Conservation (phyloP, 129 eudicot species). For the Sambucus nigra region DNA sequence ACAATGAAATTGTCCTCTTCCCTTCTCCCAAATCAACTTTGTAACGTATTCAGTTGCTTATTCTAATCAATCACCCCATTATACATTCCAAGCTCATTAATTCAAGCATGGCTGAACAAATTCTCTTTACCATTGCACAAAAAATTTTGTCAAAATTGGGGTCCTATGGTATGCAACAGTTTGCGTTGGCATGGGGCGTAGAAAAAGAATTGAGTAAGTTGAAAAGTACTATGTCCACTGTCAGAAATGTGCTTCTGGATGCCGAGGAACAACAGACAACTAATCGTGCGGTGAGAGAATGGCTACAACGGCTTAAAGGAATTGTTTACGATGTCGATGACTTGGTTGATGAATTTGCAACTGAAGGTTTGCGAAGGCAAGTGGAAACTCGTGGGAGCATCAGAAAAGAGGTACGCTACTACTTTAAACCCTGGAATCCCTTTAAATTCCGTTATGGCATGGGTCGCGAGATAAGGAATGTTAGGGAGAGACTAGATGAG, state of each 20-base stretch:
- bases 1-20: too few species aligned
- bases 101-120: background rate
- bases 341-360: conserved; percentile 3
- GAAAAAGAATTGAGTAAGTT: background rate
- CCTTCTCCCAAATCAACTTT: too few species aligned
- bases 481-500: background rate
- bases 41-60: too few species aligned
- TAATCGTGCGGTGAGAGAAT: background rate
- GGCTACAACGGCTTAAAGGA: conserved; percentile 2
- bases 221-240: background rate
- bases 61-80: too few species aligned
- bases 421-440: background rate
- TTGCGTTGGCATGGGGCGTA: background rate
- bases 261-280: conserved; percentile 2
- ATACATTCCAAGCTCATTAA: too few species aligned
- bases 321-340: background rate
- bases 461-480: background rate
- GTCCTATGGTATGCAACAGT: background rate
- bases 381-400: background rate
- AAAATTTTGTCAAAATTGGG: background rate
- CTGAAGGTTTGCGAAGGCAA: background rate
- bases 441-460: background rate
- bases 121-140: background rate
- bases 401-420: background rate
- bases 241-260: conserved; percentile 2